These are phyloP conservation scores for Dacryopinax spathularia DNA, from an alignment of 768 basidiomycete genomes.

Conservation along the genomic window DNA sequence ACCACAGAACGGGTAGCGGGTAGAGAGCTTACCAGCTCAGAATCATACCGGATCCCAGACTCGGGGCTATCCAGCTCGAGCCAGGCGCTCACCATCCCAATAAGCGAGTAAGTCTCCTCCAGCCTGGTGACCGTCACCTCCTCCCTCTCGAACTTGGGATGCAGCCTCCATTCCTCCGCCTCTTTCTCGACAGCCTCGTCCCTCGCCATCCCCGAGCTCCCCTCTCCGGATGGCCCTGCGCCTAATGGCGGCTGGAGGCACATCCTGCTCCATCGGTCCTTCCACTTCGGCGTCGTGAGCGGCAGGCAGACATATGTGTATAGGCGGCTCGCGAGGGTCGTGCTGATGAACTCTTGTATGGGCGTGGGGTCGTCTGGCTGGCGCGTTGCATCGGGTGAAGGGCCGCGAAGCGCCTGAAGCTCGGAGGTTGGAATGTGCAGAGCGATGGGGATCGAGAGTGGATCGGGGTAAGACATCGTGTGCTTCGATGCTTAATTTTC, in stretches of 20 bases:
- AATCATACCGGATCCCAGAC: slow-evolving; percentile 89
- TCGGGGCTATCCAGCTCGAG: slow-evolving; percentile 84
- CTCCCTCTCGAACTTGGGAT: slow-evolving; percentile 11
- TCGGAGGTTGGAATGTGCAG: slow-evolving; percentile 15
- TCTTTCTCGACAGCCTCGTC: slow-evolving; percentile 9
- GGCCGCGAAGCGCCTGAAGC: slow-evolving; percentile 9
- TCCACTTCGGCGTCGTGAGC: slow-evolving; percentile 83
- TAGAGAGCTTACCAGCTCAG: slow-evolving; percentile 60
- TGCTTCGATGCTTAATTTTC: neutral
- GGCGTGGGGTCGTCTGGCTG: slow-evolving; percentile 25
- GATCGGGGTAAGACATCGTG: neutral
- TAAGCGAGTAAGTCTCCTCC: slow-evolving; percentile 30
- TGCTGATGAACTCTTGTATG: slow-evolving; percentile 16
- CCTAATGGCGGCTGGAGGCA: slow-evolving; percentile 36
- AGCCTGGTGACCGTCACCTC: neutral
- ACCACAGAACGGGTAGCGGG: slow-evolving; percentile 9
- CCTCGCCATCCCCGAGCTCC: neutral
- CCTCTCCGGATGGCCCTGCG: neutral
- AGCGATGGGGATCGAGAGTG: slow-evolving; percentile 13
- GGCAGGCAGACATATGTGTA: slow-evolving; percentile 69
- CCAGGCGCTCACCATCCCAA: slow-evolving; percentile 82
- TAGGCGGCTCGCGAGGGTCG: neutral
- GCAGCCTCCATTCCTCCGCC: slow-evolving; percentile 1
- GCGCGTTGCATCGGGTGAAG: neutral
- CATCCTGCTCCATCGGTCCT: slow-evolving; percentile 74